Evolutionary conservation across 1,284 basidiomycete genomes (phyloP).

Genomic region (Sphaerobolus stellatus): DNA sequence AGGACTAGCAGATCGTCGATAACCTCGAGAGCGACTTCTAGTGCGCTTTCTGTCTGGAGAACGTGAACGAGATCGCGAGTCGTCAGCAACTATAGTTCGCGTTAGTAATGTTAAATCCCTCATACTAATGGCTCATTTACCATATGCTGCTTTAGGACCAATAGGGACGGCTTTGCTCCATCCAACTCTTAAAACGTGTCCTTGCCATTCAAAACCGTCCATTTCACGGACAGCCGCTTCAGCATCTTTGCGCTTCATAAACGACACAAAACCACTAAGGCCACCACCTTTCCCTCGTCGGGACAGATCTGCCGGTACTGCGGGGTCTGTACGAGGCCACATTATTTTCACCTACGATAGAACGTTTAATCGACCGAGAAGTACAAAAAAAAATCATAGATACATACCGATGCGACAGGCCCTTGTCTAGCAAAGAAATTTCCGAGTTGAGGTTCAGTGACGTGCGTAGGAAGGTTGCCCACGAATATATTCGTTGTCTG

Average conservation of each 20-base stretch:
- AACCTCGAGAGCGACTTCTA: slow-evolving; percentile 35
- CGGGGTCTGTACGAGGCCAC: slow-evolving; percentile 81
- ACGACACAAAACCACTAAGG: slow-evolving; percentile 93
- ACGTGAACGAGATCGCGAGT: slow-evolving; percentile 50
- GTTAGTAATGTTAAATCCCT: neutral
- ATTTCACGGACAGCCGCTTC: slow-evolving; percentile 83
- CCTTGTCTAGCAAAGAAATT: slow-evolving; percentile 79
- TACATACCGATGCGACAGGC: slow-evolving; percentile 37
- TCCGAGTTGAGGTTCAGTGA: slow-evolving; percentile 82
- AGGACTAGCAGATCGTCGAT: slow-evolving; percentile 36
- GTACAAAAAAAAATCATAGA: neutral
- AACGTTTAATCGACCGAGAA: neutral
- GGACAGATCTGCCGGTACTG: slow-evolving; percentile 69
- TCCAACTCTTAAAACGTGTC: slow-evolving; percentile 78
- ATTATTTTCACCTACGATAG: slow-evolving; percentile 81
- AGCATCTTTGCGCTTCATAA: slow-evolving; percentile 89
- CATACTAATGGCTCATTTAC: slow-evolving; percentile 45
- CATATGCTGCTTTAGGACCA: slow-evolving; percentile 75
- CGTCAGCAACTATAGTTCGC: slow-evolving; percentile 17
- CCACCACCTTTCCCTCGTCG: slow-evolving; percentile 68
- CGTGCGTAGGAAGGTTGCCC: slow-evolving; percentile 81
- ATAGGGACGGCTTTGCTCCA: slow-evolving; percentile 96
- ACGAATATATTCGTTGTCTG: slow-evolving; percentile 95
- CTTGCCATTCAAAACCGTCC: slow-evolving; percentile 92
- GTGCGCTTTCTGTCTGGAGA: slow-evolving; percentile 44